A percentile compares a stretch with the other conserved stretches of the same genome.
These are phyloP conservation scores for Lepidium africanum DNA, from an alignment of 345 rosid species.

Conservation along the genomic window DNA sequence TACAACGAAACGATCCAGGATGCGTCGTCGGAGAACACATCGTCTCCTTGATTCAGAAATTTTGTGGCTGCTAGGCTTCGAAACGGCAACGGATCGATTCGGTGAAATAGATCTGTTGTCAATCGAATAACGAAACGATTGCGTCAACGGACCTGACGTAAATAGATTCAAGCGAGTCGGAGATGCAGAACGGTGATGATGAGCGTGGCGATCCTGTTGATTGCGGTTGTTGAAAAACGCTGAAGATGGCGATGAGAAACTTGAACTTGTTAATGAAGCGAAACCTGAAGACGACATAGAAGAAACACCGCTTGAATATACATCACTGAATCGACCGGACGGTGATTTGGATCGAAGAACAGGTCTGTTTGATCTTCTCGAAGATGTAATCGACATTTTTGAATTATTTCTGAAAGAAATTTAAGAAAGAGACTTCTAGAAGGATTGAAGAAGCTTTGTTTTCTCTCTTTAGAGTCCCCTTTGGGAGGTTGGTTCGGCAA, in stretches of 20 bases:
- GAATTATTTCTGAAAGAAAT: not conserved
- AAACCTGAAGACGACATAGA: slow-evolving; percentile 48
- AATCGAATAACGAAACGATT: slow-evolving; percentile 55
- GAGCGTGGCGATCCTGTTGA: slow-evolving; percentile 7
- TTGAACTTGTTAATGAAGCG: slow-evolving; percentile 53
- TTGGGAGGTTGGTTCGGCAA: slow-evolving; percentile 57
- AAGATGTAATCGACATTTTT: slow-evolving; percentile 33
- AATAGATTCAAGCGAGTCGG: slow-evolving; percentile 61
- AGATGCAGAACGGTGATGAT: slow-evolving; percentile 48
- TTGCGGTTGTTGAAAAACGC: slow-evolving; percentile 32
- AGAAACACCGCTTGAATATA: slow-evolving; percentile 5
- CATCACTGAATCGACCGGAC: slow-evolving; percentile 33
- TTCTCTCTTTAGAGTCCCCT: slow-evolving; percentile 23
- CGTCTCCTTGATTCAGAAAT: slow-evolving; percentile 38
- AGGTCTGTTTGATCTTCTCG: slow-evolving; percentile 47
- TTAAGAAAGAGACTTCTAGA: not conserved
- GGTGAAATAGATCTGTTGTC: slow-evolving; percentile 52
- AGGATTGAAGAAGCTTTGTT: not conserved
- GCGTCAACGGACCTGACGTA: slow-evolving; percentile 27
- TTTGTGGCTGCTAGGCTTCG: slow-evolving; percentile 29
- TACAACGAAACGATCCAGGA: slow-evolving; percentile 79
- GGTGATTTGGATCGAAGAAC: slow-evolving; percentile 54
- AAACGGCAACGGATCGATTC: slow-evolving; percentile 40
- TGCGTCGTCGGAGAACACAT: slow-evolving; percentile 93
- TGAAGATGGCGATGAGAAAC: slow-evolving; percentile 41